Conservation (phyloP, 1,284 basidiomycete species). For the Leccinum holopus region DNA sequence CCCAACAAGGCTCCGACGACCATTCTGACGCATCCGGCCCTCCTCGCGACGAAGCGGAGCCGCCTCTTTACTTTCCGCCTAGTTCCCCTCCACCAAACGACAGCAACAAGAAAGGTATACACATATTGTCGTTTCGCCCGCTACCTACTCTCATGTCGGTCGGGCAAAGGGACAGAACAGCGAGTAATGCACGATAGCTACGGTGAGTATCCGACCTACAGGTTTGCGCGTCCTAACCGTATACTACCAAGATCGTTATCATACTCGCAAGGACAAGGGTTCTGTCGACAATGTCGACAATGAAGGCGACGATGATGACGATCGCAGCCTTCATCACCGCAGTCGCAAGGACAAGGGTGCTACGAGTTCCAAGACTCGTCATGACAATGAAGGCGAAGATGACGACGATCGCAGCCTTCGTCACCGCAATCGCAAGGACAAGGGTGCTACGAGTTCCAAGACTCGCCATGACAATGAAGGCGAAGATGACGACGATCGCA, state of each 20-base stretch:
- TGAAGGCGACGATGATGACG: too few relatives aligned
- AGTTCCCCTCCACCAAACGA: neutral
- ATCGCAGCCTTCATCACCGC: too few relatives aligned
- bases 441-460: too few relatives aligned
- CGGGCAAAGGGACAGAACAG: neutral
- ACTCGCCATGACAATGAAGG: neutral
- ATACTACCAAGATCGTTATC: neutral
- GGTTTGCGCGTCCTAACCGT: too few relatives aligned
- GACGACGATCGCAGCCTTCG: too few relatives aligned
- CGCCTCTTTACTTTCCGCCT: neutral
- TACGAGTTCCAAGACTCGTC: too few relatives aligned
- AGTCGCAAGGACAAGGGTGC: too few relatives aligned
- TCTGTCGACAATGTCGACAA: neutral
- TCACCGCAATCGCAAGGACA: too few relatives aligned
- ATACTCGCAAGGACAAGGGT: neutral
- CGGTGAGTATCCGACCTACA: neutral
- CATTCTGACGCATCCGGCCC: neutral
- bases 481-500: neutral
- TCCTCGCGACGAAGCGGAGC: neutral
- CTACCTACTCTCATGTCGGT: neutral
- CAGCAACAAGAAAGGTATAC: neutral
- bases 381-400: too few relatives aligned
- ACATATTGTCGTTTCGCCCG: neutral
- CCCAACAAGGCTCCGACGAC: neutral
- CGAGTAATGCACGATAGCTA: neutral